phyloP scores from a whole-genome alignment of 768 basidiomycete genomes.

The Psilocybe cubensis region DNA sequence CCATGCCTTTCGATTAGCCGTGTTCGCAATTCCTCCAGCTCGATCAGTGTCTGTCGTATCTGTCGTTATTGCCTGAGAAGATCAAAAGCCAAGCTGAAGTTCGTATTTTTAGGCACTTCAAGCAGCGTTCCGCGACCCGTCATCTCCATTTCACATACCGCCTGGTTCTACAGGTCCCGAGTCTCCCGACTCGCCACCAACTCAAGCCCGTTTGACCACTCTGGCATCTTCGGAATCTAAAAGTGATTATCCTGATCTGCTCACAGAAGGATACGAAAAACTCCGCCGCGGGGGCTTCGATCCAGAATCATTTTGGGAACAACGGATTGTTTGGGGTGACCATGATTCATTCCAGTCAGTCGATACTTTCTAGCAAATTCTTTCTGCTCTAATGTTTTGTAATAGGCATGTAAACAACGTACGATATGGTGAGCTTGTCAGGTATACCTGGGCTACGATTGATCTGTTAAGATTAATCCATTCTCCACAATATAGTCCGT shows the following conservation, averaged over 20 bases:
- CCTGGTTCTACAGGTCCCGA: slow-evolving; percentile 63
- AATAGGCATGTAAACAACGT: slow-evolving; percentile 79
- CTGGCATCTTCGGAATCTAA: slow-evolving; percentile 10
- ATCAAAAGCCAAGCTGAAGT: not conserved
- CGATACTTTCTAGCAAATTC: not conserved
- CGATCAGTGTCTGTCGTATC: slow-evolving; percentile 21
- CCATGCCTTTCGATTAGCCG: not conserved
- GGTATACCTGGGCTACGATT: not conserved
- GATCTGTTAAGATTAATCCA: slow-evolving; percentile 3
- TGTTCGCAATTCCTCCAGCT: slow-evolving; percentile 8
- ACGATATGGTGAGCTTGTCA: slow-evolving; percentile 57
- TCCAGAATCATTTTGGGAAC: slow-evolving; percentile 74
- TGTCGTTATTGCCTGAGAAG: not conserved
- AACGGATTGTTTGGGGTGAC: slow-evolving; percentile 79
- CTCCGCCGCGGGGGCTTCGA: slow-evolving; percentile 57
- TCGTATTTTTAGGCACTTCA: slow-evolving; percentile 53
- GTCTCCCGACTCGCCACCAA: slow-evolving; percentile 52
- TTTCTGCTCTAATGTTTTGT: slow-evolving; percentile 1
- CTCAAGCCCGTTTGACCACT: slow-evolving; percentile 13
- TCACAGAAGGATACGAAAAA: slow-evolving; percentile 44
- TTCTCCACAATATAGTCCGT: slow-evolving; percentile 44
- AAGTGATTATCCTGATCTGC: slow-evolving; percentile 14
- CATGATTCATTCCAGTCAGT: slow-evolving; percentile 79
- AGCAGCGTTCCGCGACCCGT: slow-evolving; percentile 63
- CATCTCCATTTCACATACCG: slow-evolving; percentile 66